Evolutionary conservation across 768 basidiomycete species (phyloP).

Genomic region (Symmetrospora coprosmae): DNA sequence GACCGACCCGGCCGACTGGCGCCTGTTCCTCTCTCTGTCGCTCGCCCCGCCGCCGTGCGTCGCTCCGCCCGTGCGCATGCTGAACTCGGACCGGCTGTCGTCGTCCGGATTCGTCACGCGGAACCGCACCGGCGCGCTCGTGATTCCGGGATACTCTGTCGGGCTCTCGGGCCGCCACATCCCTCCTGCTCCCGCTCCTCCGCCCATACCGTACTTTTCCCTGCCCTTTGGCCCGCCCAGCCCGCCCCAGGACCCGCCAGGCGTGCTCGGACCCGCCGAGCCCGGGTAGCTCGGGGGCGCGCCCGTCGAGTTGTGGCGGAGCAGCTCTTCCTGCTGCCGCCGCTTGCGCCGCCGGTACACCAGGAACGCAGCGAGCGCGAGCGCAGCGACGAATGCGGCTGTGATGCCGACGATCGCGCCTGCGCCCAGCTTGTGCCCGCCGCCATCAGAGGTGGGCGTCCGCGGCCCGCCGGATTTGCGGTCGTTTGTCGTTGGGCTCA

Average conservation of each 20-base stretch:
- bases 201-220: too few species aligned
- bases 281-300: too few species aligned
- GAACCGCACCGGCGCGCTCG: conserved; percentile 8
- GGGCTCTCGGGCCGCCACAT: conserved; percentile 22
- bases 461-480: background rate
- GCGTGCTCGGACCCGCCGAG: too few species aligned
- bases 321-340: background rate
- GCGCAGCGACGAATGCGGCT: background rate
- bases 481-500: background rate
- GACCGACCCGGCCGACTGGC: background rate
- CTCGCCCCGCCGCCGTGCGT: too few species aligned
- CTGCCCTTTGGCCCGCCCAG: too few species aligned
- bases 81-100: background rate
- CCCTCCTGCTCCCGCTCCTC: conserved; percentile 1
- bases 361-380: background rate
- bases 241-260: too few species aligned
- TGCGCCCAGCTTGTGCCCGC: background rate
- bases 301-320: background rate
- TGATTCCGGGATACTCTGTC: conserved; percentile 14
- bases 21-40: too few species aligned
- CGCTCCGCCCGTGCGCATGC: background rate
- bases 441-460: background rate
- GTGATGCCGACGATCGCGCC: background rate
- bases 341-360: background rate
- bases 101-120: conserved; percentile 19